phyloP scores from a whole-genome alignment of 208 protist genomes.

The Trypanosoma theileri region DNA sequence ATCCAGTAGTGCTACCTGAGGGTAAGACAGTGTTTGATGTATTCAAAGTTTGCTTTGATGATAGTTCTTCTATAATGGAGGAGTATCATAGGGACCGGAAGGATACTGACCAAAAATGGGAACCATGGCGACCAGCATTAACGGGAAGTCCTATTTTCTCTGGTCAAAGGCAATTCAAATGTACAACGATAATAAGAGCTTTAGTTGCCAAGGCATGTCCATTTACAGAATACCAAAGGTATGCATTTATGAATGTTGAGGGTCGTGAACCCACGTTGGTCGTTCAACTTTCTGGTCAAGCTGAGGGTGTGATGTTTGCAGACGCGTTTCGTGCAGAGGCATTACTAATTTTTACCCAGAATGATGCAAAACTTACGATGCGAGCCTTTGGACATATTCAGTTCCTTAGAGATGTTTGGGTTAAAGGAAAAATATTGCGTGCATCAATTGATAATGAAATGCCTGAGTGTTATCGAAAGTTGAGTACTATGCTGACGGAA shows the following conservation, averaged over 20 bases:
- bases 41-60: constrained; percentile 63
- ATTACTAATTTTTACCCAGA: constrained; percentile 46
- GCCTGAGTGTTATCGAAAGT: constrained; percentile 44
- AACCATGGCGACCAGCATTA: constrained; percentile 43
- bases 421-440: constrained; percentile 47
- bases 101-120: constrained; percentile 53
- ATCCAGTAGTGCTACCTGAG: constrained; percentile 41
- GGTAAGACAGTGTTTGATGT: constrained; percentile 57
- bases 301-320: constrained; percentile 52
- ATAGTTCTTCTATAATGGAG: constrained; percentile 40
- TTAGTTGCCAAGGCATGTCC: constrained; percentile 53
- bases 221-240: constrained; percentile 65
- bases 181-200: constrained; percentile 54
- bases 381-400: constrained; percentile 47
- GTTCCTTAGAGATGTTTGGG: constrained; percentile 48
- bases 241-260: constrained; percentile 54
- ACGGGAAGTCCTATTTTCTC: constrained; percentile 39
- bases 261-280: constrained; percentile 44
- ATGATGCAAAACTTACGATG: constrained; percentile 43
- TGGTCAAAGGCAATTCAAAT: constrained; percentile 56
- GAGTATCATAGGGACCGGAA: constrained; percentile 45
- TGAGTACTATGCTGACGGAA: constrained; percentile 40
- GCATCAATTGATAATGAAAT: constrained; percentile 49
- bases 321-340: constrained; percentile 63
- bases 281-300: constrained; percentile 66